These are phyloP conservation scores for Amoebophrya sp. DNA, from an alignment of 169 alveolate genomes.

Conservation along the genomic window DNA sequence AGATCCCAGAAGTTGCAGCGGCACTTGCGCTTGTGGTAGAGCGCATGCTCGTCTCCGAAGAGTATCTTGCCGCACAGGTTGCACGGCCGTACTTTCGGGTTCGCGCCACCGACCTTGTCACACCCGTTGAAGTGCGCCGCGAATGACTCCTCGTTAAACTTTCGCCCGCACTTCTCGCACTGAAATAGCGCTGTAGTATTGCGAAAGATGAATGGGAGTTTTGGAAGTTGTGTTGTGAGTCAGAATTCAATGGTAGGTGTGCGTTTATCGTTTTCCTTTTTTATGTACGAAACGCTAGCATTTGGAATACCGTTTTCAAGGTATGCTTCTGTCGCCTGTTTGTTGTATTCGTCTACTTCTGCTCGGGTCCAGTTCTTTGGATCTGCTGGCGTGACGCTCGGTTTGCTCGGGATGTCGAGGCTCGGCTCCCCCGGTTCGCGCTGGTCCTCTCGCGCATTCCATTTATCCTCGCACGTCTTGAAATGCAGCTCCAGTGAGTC, in stretches of 20 bases:
- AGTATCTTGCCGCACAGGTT: neutral
- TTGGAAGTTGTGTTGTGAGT: no score
- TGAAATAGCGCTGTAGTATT: neutral
- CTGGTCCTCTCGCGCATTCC: neutral
- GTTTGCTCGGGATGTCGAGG: neutral
- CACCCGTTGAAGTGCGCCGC: neutral
- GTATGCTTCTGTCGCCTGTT: neutral
- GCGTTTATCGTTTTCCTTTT: no score
- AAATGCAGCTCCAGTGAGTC: neutral
- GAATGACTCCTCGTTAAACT: neutral
- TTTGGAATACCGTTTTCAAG: neutral
- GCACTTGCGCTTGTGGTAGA: neutral
- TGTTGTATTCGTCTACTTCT: neutral
- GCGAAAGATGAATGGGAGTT: no score
- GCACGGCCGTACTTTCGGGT: neutral
- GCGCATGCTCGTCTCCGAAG: neutral
- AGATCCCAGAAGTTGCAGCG: neutral
- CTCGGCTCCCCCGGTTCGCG: neutral
- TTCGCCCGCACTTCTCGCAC: neutral
- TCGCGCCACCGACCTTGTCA: neutral
- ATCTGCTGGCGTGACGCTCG: conserved; percentile 4
- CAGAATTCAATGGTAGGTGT: no score
- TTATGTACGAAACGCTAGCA: no score
- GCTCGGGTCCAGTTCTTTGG: neutral
- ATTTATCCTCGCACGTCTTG: neutral